Base-by-base conservation (phyloP, 2,329 filamentous ascomycete genomes). In the Apiospora sp. region DNA sequence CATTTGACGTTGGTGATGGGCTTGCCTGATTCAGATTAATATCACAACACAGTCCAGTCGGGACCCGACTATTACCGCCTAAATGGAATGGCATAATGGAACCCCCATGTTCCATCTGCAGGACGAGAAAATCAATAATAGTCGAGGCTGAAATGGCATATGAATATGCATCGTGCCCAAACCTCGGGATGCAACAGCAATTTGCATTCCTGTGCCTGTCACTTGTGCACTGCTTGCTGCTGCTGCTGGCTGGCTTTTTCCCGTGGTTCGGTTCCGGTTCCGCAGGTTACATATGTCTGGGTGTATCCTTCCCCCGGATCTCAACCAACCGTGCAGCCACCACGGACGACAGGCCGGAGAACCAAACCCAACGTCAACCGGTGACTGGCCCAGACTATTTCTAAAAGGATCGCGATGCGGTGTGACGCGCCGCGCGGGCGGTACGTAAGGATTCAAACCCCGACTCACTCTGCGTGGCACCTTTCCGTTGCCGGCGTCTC, bases 241-340 rank as follows among this genome's bases (percentile, higher is more conserved):
- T 49, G 46, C 46, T 49, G 46, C 19, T 14, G 1, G 14, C 44
- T 46, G 14, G 51, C 58, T 10, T 41, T 41, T 41, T 41, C 10
- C 34, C 19, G 16, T 64, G 34, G 19, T 22, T 49, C n/a, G 19
- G 54, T 61, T 61, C 54, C n/a, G 19, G 54, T 61, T 61, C 54
- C 51, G 27, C 19, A 41, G 22, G 30, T 3, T 22, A 22, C 30
- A 6, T n/a, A 64, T 22, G 19, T n/a, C 10, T 61, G 54, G 34
- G 22, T 41, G 34, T 64, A 14, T n/a, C 58, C 58, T 41, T 41
- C 19, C 34, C 58, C 58, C 58, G 58, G 58, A 64, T 64, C 58
- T 41, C 34, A 24, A 64, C 30, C 58, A 41, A 64, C 30, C 58
- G 34, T 22, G n/a, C 22, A 24, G 58, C 0, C 34, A 41, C 58